These are phyloP conservation scores for Alternaria sp. DNA, from an alignment of 2,329 filamentous ascomycete species.

Conservation along the genomic window DNA sequence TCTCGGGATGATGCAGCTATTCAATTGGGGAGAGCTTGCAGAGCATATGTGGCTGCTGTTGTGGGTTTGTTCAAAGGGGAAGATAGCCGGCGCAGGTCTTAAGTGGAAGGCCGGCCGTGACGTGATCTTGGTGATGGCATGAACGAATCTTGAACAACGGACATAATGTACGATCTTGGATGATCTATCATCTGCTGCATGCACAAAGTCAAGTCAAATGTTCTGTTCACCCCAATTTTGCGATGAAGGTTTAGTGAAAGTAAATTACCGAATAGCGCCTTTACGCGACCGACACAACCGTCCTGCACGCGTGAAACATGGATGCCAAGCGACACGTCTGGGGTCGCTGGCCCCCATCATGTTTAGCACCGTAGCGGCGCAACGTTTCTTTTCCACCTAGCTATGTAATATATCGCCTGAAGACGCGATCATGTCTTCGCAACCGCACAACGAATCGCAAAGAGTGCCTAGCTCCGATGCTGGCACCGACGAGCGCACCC, in stretches of 20 bases:
- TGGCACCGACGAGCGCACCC: conserved; percentile 39
- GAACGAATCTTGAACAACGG: too few species aligned
- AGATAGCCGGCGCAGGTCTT: conserved; percentile 63
- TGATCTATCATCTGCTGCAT: neutral
- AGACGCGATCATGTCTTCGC: conserved; percentile 29
- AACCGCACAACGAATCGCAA: conserved; percentile 20
- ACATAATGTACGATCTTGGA: too few species aligned
- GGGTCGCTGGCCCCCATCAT: conserved; percentile 14
- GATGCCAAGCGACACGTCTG: conserved; percentile 9
- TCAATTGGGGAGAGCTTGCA: conserved; percentile 78
- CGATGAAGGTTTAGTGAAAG: neutral
- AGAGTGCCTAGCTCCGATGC: conserved; percentile 26
- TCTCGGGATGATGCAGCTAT: conserved; percentile 64
- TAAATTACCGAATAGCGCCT: neutral
- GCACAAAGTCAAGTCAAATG: neutral
- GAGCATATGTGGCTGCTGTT: conserved; percentile 77
- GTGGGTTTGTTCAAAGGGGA: conserved; percentile 72
- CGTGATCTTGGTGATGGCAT: conserved; percentile 58
- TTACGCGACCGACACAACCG: neutral
- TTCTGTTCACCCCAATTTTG: neutral
- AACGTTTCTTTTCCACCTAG: conserved; percentile 2
- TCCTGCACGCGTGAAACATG: conserved; percentile 9
- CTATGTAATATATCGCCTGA: conserved; percentile 19
- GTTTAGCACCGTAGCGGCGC: conserved; percentile 7
- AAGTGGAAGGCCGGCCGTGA: conserved; percentile 69